These are phyloP conservation scores for Claviceps lovelessii DNA, from an alignment of 2,329 filamentous ascomycete species.

Conservation along the genomic window DNA sequence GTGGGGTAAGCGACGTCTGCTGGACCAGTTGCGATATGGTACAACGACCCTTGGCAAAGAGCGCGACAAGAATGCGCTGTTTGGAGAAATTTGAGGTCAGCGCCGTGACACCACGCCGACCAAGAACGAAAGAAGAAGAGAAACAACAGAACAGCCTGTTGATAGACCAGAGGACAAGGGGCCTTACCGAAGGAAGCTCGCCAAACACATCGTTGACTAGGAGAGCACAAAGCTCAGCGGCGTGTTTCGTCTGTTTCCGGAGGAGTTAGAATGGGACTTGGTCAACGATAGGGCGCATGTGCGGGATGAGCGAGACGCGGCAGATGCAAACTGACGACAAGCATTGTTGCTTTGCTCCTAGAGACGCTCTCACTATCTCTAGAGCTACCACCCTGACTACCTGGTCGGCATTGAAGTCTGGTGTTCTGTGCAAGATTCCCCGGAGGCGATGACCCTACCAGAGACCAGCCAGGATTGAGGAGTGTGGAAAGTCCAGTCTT, in stretches of 20 bases:
- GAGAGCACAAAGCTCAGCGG: constrained; percentile 78
- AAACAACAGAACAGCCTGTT: neutral
- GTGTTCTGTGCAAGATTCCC: neutral
- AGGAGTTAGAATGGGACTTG: constrained; percentile 10
- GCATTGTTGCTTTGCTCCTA: constrained; percentile 52
- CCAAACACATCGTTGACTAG: constrained; percentile 82
- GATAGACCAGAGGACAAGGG: constrained; percentile 2
- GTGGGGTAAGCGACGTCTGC: constrained; percentile 57
- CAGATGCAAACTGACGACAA: constrained; percentile 30
- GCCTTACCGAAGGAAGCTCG: constrained; percentile 69
- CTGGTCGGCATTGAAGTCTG: constrained; percentile 41
- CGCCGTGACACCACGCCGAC: constrained; percentile 9
- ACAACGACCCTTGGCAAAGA: constrained; percentile 67
- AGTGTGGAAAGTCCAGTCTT: neutral
- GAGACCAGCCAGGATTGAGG: neutral
- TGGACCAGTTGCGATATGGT: constrained; percentile 54
- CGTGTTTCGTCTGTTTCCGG: constrained; percentile 47
- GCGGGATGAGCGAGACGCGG: constrained; percentile 8
- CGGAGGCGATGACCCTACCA: neutral
- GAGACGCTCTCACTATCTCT: constrained; percentile 67
- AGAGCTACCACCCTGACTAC: constrained; percentile 61
- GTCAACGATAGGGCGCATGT: neutral
- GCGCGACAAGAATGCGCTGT: constrained; percentile 70
- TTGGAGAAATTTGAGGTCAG: constrained; percentile 12
- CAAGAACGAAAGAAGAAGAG: neutral